Evolutionary conservation across 2,329 filamentous ascomycete genomes (phyloP), one percentile per base, ranked within the genome.

Genomic region (Epichloe scottii): DNA sequence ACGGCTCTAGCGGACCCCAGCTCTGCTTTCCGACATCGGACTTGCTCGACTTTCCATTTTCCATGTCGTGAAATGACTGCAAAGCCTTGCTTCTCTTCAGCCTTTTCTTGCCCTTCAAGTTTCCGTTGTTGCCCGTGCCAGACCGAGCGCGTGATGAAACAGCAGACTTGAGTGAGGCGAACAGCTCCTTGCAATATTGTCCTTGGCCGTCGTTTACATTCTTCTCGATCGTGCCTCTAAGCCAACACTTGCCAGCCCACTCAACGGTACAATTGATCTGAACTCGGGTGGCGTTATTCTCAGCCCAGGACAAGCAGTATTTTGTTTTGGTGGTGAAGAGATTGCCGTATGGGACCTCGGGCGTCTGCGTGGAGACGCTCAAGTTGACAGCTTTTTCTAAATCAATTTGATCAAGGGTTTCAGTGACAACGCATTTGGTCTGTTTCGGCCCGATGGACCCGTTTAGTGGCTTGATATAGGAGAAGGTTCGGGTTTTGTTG

Each of bases 221-320:
- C 66, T 95, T 96, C 65, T 98, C 93, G 59, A 98, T 98, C 2
- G 93, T 87, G 55, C 87, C 88, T 72, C 93, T 96, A 44, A 98
- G 72, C 93, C 93, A 98, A 71, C 90, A 96, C 75, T 97, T 98
- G 59, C 90, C 90, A 3, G 85, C 84, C 94, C 94, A 98, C 63
- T 98, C 94, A 42, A 96, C 87, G 2, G 82, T 85, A 65, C 89
- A 96, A 58, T 85, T 96, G 70, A 91, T 85, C 55, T 93, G 81
- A 33, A 98, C 71, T 30, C 89, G 79, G 1, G 94, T 98, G 39
- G 81, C 73, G 61, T 95, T 95, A 55, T 83, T 84, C 48, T 93
- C 82, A 4, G 84, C 89, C 93, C 93, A 98, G 48, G 87, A 87
- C 21, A 98, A 75, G 62, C 94, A 95, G 63, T 97, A 98, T 59